A percentile compares a stretch with the other conserved stretches of the same genome.
Conservation (phyloP, 176 grass and related monocot genomes). For the Zizania latifolia region DNA sequence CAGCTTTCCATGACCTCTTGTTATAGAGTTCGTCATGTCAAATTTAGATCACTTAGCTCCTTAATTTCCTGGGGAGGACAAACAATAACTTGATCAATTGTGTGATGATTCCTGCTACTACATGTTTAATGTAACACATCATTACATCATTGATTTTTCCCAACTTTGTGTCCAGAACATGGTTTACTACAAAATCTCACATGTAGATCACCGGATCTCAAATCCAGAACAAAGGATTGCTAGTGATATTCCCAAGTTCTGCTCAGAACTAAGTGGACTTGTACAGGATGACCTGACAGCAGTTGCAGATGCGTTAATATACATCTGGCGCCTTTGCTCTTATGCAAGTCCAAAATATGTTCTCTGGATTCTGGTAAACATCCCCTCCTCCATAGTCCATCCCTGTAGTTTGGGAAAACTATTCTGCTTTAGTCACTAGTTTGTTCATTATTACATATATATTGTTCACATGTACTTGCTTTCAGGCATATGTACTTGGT, state of each 20-base stretch:
- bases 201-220: slow-evolving; percentile 82
- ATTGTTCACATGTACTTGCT: slow-evolving; percentile 20
- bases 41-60: background rate
- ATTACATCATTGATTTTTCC: slow-evolving; percentile 12
- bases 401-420: background rate
- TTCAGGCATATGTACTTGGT: slow-evolving; percentile 95
- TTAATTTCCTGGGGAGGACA: slow-evolving; percentile 1
- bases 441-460: slow-evolving; percentile 5
- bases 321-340: slow-evolving; percentile 88
- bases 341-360: slow-evolving; percentile 99
- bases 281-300: slow-evolving; percentile 91
- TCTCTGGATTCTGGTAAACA: slow-evolving; percentile 87
- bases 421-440: background rate
- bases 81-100: background rate
- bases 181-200: slow-evolving; percentile 99
- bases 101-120: background rate
- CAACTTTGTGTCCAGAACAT: slow-evolving; percentile 64
- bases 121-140: background rate
- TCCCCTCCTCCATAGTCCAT: no score
- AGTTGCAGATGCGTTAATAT: slow-evolving; percentile 79
- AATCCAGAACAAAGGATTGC: slow-evolving; percentile 98
- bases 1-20: slow-evolving; percentile 1
- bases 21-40: slow-evolving; percentile 21
- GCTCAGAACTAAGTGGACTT: slow-evolving; percentile 88
- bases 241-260: slow-evolving; percentile 93